Evolutionary conservation across 2,329 filamentous ascomycete species (phyloP), one percentile per base, ranked within the genome.

Genomic region (Claviceps citrina): DNA sequence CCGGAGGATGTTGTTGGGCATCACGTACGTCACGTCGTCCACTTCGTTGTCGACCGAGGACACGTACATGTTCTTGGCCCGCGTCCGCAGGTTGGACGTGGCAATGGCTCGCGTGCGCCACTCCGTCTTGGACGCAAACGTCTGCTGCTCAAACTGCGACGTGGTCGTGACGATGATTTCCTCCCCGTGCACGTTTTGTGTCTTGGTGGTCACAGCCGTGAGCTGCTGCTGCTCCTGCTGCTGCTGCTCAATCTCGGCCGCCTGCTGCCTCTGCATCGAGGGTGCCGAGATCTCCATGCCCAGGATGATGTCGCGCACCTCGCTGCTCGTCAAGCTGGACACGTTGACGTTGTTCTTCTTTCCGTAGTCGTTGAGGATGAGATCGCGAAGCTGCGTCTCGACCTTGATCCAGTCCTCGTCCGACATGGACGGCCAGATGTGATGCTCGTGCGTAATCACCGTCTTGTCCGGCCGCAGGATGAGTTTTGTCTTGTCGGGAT

Each of bases 281-380:
- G 91, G 91, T 22, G 91, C 93, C 44, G 85, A 94, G 43, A 98
- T 98, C 59, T 98, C 93, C 93, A 98, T 98, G 72, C 91, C 91
- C 47, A 98, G 65, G 52, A 98, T 98, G 53, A 98, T 96, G 56
- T 98, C 91, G 52, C 91, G 80, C 38, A 98, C 91, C 74, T 98
- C 91, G 53, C 84, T 94, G 57, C 78, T 94, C 1, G 91, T 98
- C 62, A 98, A 70, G 59, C 86, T 94, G 13, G 93, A 93, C 10
- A 91, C 89, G 53, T 98, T 98, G 67, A 98, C 91, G 51, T 96
- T 98, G 69, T 98, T 98, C 74, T 98, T 98, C 75, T 96, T 98
- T 56, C 91, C 91, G 57, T 98, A 98, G 58, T 98, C 91, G 50
- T 96, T 95, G 50, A 98, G 59, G 53, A 98, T 98, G 48, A 98